Evolutionary conservation across 306 rosid genomes (phyloP).

Genomic region (Macrotyloma uniflorum): DNA sequence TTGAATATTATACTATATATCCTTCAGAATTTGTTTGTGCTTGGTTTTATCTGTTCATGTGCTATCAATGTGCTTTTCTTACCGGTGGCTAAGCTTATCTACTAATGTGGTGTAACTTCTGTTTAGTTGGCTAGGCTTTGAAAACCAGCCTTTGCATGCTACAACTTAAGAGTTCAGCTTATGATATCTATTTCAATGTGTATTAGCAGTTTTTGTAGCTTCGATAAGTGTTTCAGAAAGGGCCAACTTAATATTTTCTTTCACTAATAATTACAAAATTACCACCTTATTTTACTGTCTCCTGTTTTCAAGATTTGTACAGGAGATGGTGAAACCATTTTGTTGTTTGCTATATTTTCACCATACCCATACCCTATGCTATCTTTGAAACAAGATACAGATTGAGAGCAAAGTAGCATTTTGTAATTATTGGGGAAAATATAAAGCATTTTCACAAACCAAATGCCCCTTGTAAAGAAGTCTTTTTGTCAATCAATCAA

Average conservation of each 20-base stretch:
- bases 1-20: background rate
- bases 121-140: conserved; percentile 22
- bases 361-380: too few species aligned
- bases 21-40: conserved; percentile 26
- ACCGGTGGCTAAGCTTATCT: background rate
- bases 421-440: background rate
- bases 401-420: background rate
- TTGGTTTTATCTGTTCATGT: conserved; percentile 19
- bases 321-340: background rate
- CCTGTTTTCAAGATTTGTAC: background rate
- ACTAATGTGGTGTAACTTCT: background rate
- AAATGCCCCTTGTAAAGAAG: background rate
- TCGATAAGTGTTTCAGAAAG: conserved; percentile 7
- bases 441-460: background rate
- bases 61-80: conserved; percentile 10
- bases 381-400: background rate
- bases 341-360: background rate
- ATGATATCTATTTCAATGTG: background rate
- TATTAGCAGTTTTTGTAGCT: background rate
- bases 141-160: background rate
- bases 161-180: background rate
- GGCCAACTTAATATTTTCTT: background rate
- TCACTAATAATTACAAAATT: background rate
- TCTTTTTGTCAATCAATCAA: background rate
- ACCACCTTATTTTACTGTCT: background rate